A percentile compares a stretch with the other conserved stretches of the same genome.
Conservation (phyloP, 164 flowering plant genomes). For the grape (Vitis vinifera) region ASM3070453v1 NC_081814.1:5903501-5904000, state of each 20-base stretch:
- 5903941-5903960: slow-evolving; percentile 98
- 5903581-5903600: slow-evolving; percentile 95
- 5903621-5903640: neutral
- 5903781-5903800: slow-evolving; percentile 85
- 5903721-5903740: neutral
- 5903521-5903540: slow-evolving; percentile 70
- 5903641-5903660: neutral
- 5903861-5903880: slow-evolving; percentile 93
- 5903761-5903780: neutral
- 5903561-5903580: slow-evolving; percentile 99
- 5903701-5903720: neutral
- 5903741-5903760: no score
- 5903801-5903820: slow-evolving; percentile 94
- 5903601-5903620: neutral
- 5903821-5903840: slow-evolving; percentile 70
- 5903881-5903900: slow-evolving; percentile 89
- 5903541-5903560: slow-evolving; percentile 68
- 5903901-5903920: slow-evolving; percentile 95
- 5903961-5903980: slow-evolving; percentile 71
- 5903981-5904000: neutral
- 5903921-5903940: slow-evolving; percentile 98
- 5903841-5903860: slow-evolving; percentile 79
- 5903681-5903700: neutral
- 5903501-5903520: slow-evolving; percentile 61
- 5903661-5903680: neutral